These are phyloP conservation scores for Magnaporthiopsis incrustans DNA, from an alignment of 2,329 filamentous ascomycete genomes.

Conservation along the genomic window DNA sequence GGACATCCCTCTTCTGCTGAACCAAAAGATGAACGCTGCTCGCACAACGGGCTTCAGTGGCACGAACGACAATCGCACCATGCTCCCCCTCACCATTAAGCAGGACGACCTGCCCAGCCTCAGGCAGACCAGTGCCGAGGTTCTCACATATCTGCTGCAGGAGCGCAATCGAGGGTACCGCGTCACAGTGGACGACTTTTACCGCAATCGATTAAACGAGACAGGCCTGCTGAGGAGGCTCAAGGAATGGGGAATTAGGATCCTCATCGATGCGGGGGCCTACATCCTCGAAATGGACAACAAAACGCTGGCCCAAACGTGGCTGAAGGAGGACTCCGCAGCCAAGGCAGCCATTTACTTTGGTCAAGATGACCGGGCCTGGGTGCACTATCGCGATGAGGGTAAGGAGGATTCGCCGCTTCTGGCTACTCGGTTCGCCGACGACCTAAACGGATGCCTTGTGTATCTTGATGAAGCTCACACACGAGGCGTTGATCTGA, in stretches of 20 bases:
- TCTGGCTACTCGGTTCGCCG: constrained; percentile 48
- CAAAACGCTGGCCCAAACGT: constrained; percentile 39
- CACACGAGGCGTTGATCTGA: constrained; percentile 61
- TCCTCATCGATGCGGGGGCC: constrained; percentile 65
- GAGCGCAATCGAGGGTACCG: constrained; percentile 27
- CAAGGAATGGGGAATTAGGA: constrained; percentile 34
- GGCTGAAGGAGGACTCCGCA: constrained; percentile 32
- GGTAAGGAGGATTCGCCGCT: constrained; percentile 45
- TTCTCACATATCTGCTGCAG: constrained; percentile 51
- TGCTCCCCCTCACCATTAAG: constrained; percentile 47
- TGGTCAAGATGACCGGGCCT: background rate
- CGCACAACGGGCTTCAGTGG: constrained; percentile 61
- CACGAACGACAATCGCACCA: constrained; percentile 52
- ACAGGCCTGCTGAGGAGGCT: constrained; percentile 32
- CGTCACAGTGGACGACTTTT: constrained; percentile 24
- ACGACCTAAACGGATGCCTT: constrained; percentile 49
- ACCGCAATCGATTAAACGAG: constrained; percentile 16
- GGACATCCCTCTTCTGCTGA: constrained; percentile 41
- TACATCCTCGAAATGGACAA: constrained; percentile 61
- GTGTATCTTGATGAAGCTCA: constrained; percentile 66
- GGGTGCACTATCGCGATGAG: constrained; percentile 29
- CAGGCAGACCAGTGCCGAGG: constrained; percentile 58
- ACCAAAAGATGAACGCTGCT: constrained; percentile 27
- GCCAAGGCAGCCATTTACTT: background rate
- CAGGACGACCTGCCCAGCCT: constrained; percentile 48